phyloP scores from a whole-genome alignment of 129 eudicot genomes.

The Daucus carota region DH1_v3.0 NC_030385.2:32307001-32307500 shows the following conservation, averaged over 20 bases:
- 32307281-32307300: constrained; percentile 24
- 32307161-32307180: constrained; percentile 24
- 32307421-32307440: constrained; percentile 28
- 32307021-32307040: constrained; percentile 17
- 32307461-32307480: constrained; percentile 31
- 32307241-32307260: constrained; percentile 28
- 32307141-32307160: constrained; percentile 16
- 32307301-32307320: constrained; percentile 7
- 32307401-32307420: background rate
- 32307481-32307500: constrained; percentile 24
- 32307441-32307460: constrained; percentile 35
- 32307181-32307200: constrained; percentile 22
- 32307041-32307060: constrained; percentile 15
- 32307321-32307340: background rate
- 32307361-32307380: background rate
- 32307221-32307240: constrained; percentile 23
- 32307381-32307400: no score
- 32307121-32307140: constrained; percentile 19
- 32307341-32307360: background rate
- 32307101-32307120: constrained; percentile 15
- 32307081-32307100: constrained; percentile 31
- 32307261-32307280: constrained; percentile 22
- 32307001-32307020: constrained; percentile 22
- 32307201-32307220: constrained; percentile 24
- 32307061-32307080: constrained; percentile 24